phyloP scores from a whole-genome alignment of 2,329 filamentous ascomycete genomes.

The Pleoardoris graminearum region DNA sequence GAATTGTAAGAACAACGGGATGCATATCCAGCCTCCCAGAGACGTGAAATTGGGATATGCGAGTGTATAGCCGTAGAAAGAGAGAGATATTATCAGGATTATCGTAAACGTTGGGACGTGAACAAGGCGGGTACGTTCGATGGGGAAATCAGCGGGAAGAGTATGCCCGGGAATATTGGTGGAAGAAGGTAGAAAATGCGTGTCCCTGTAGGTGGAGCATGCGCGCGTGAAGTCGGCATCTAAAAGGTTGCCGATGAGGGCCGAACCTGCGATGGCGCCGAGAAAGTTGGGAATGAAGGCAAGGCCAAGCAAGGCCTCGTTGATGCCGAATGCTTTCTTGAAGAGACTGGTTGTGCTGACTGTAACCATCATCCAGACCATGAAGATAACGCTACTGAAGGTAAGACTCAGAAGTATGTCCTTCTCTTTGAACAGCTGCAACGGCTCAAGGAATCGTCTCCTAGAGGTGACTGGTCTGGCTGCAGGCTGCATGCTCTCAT shows the following conservation, averaged over 20 bases:
- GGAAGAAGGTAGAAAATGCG: slow-evolving; percentile 36
- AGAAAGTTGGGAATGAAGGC: slow-evolving; percentile 49
- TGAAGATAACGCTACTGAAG: slow-evolving; percentile 52
- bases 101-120: slow-evolving; percentile 46
- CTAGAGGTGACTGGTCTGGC: slow-evolving; percentile 32
- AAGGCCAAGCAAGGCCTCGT: slow-evolving; percentile 46
- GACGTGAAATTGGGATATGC: slow-evolving; percentile 35
- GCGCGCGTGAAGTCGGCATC: slow-evolving; percentile 45
- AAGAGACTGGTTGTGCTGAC: slow-evolving; percentile 50
- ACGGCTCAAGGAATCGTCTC: slow-evolving; percentile 43
- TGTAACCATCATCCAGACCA: slow-evolving; percentile 56
- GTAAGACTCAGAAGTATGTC: slow-evolving; percentile 51
- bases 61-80: slow-evolving; percentile 46
- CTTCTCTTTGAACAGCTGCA: slow-evolving; percentile 51
- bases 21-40: slow-evolving; percentile 14
- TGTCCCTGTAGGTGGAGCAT: slow-evolving; percentile 40
- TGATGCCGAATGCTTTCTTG: slow-evolving; percentile 45
- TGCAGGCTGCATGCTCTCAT: not conserved
- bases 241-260: slow-evolving; percentile 49
- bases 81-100: slow-evolving; percentile 43
- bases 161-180: slow-evolving; percentile 17
- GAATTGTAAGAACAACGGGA: slow-evolving; percentile 26
- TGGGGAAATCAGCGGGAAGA: slow-evolving; percentile 46
- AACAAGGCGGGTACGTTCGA: slow-evolving; percentile 47
- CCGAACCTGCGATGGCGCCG: slow-evolving; percentile 49